Conservation (phyloP, 1,284 basidiomycete genomes). For the Lignosus rhinocerotis region DNA sequence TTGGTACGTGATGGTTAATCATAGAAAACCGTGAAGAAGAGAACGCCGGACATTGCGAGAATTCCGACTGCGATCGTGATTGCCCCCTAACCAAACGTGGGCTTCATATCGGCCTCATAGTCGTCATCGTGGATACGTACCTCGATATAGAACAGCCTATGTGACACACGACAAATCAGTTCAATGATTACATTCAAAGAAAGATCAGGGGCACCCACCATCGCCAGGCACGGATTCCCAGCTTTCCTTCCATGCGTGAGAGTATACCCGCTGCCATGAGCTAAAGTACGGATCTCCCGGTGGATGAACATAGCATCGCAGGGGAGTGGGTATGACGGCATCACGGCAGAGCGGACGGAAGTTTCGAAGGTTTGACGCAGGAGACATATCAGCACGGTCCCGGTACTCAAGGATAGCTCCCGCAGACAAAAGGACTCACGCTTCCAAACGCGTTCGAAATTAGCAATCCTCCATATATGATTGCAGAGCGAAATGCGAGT, state of each 20-base stretch:
- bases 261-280: constrained; percentile 73
- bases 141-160: constrained; percentile 64
- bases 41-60: constrained; percentile 47
- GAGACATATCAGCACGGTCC: background rate
- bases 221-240: constrained; percentile 72
- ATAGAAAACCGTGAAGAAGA: background rate
- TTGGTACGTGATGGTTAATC: background rate
- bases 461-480: constrained; percentile 67
- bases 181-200: background rate
- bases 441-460: constrained; percentile 78
- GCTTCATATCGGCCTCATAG: too few species aligned
- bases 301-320: background rate
- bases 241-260: constrained; percentile 63
- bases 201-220: constrained; percentile 42
- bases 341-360: background rate
- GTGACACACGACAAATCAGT: background rate
- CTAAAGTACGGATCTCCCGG: constrained; percentile 30
- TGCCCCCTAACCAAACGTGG: constrained; percentile 41
- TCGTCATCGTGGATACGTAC: constrained; percentile 30
- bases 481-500: constrained; percentile 66
- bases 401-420: background rate
- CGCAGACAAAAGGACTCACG: constrained; percentile 38
- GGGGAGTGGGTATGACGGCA: background rate
- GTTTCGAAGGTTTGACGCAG: too few species aligned
- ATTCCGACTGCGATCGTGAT: constrained; percentile 60